A percentile compares a stretch with the other conserved stretches of the same genome.
phyloP scores from a whole-genome alignment of 257 asterid genomes.

The Nicotiana tomentosiformis region DNA sequence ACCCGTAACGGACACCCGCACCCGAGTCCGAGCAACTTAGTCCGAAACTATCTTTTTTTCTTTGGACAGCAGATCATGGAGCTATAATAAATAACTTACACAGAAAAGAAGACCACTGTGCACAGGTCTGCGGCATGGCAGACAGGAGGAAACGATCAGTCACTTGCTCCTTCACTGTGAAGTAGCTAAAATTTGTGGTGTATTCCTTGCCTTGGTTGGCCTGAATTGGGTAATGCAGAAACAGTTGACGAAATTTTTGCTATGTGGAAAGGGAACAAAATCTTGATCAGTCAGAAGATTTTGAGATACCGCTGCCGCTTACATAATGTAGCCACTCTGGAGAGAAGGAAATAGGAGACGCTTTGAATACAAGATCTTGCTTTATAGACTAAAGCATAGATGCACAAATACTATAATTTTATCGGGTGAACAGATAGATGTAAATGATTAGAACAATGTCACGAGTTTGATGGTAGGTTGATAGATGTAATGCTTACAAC shows the following conservation, averaged over 20 bases:
- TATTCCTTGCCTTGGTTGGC: not conserved
- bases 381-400: not conserved
- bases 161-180: constrained; percentile 4
- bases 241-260: not conserved
- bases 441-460: constrained; percentile 5
- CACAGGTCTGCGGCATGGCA: constrained; percentile 5
- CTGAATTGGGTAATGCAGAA: too few species aligned
- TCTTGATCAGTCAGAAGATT: not conserved
- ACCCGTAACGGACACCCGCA: too few species aligned
- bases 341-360: constrained; percentile 7
- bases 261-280: not conserved
- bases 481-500: not conserved
- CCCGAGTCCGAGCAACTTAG: too few species aligned
- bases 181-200: constrained; percentile 6
- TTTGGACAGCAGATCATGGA: not conserved
- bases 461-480: not conserved
- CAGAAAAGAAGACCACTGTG: not conserved
- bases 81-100: not conserved
- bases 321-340: not conserved
- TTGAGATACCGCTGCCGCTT: not conserved
- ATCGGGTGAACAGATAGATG: not conserved
- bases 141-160: not conserved
- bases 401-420: not conserved
- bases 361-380: not conserved
- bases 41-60: not conserved